Conservation (phyloP, 2,329 filamentous ascomycete genomes). For the Fusarium dlaminii region DNA sequence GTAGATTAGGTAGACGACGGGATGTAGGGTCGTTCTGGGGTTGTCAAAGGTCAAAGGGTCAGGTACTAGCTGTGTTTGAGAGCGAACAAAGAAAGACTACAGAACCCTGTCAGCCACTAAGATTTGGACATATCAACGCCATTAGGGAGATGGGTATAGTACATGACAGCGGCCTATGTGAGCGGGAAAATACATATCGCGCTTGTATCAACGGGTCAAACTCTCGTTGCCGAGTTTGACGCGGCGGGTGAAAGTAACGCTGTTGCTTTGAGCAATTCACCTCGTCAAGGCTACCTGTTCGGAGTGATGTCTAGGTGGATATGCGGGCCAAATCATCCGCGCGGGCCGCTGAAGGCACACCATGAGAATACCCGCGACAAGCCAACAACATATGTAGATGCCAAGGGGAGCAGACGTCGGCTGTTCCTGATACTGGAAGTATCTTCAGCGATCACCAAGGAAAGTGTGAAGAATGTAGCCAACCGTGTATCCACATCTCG, state of each 20-base stretch:
- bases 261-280: constrained; percentile 7
- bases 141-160: background rate
- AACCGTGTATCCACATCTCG: constrained; percentile 29
- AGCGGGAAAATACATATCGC: constrained; percentile 12
- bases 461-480: constrained; percentile 6
- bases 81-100: constrained; percentile 12
- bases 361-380: constrained; percentile 22
- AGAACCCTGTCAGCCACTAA: constrained; percentile 8
- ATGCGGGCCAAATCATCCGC: constrained; percentile 37
- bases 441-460: constrained; percentile 17
- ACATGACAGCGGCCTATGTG: constrained; percentile 1
- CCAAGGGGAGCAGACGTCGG: constrained; percentile 9
- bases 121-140: constrained; percentile 6
- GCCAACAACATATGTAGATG: constrained; percentile 30
- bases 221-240: constrained; percentile 13
- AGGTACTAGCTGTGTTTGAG: constrained; percentile 17
- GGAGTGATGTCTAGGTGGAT: constrained; percentile 24
- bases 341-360: constrained; percentile 31
- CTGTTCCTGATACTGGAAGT: constrained; percentile 35
- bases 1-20: constrained; percentile 36
- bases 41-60: constrained; percentile 23
- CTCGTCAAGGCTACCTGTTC: constrained; percentile 8
- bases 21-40: constrained; percentile 29
- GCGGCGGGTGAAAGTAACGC: constrained; percentile 17
- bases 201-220: constrained; percentile 10